Evolutionary conservation across 2,329 filamentous ascomycete species (phyloP).

Genomic region (Podosphaera xanthii): DNA sequence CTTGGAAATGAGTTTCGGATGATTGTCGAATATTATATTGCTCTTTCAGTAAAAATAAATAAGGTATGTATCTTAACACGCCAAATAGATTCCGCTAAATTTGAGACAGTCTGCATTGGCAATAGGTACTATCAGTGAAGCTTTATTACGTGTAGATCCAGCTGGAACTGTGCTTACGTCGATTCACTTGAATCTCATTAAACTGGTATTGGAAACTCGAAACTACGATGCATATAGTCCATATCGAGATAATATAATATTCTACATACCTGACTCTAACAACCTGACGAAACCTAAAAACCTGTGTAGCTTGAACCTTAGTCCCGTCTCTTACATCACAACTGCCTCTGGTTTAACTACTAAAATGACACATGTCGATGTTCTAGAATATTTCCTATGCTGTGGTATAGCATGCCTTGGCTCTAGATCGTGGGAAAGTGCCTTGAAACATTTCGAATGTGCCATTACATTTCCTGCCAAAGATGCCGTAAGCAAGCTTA

Average conservation of each 20-base stretch:
- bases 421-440: conserved; percentile 36
- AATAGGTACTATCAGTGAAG: conserved; percentile 16
- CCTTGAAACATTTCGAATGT: conserved; percentile 36
- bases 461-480: conserved; percentile 43
- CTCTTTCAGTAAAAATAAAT: conserved; percentile 6
- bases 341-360: conserved; percentile 31
- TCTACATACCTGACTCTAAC: conserved; percentile 34
- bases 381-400: conserved; percentile 45
- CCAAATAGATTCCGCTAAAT: neutral
- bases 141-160: conserved; percentile 44
- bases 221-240: conserved; percentile 30
- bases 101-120: conserved; percentile 9
- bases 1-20: conserved; percentile 23
- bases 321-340: conserved; percentile 35
- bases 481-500: conserved; percentile 47
- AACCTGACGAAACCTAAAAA: conserved; percentile 17
- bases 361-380: conserved; percentile 25
- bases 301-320: conserved; percentile 24
- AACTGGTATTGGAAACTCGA: conserved; percentile 30
- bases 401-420: conserved; percentile 42
- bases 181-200: conserved; percentile 33
- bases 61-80: conserved; percentile 6
- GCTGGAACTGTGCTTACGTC: conserved; percentile 42
- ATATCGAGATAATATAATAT: conserved; percentile 40
- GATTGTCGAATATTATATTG: conserved; percentile 20